Percentiles rank a stretch among this genome's conserved stretches.
Evolutionary conservation across 257 asterid genomes (phyloP).

Genomic region (Anisodus acutangulus): DNA sequence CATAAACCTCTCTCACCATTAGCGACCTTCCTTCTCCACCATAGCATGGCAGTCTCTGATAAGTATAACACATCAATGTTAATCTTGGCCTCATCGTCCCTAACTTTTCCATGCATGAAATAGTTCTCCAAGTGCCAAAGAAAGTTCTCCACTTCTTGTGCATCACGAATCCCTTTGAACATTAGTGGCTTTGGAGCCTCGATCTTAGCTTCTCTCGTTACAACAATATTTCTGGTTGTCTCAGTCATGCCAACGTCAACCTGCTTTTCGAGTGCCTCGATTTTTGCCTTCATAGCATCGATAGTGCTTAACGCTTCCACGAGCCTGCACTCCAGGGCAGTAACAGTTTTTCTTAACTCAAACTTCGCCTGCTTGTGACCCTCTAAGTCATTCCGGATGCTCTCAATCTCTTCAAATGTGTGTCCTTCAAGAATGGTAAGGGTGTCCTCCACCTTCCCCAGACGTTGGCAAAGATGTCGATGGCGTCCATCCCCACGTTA

Average conservation of each 20-base stretch:
- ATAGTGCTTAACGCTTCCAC: not conserved
- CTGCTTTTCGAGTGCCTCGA: not conserved
- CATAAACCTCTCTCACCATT: not conserved
- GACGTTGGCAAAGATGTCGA: not conserved
- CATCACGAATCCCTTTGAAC: not conserved
- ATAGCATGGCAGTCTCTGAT: not conserved
- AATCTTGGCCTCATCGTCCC: not conserved
- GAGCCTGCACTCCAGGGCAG: not conserved
- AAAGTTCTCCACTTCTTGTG: not conserved
- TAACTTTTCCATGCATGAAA: not conserved
- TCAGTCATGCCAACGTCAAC: not conserved
- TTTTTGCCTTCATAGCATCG: not conserved
- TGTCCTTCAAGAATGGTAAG: too few species aligned
- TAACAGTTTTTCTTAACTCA: not conserved
- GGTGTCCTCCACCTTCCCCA: not conserved
- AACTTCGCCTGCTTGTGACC: not conserved
- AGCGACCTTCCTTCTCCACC: not conserved
- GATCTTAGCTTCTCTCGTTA: not conserved
- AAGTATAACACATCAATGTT: not conserved
- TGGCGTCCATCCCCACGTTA: not conserved
- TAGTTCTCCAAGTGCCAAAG: not conserved
- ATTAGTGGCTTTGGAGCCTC: not conserved
- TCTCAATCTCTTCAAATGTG: not conserved
- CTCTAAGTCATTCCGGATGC: not conserved
- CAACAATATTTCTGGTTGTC: not conserved